Conservation (phyloP, 2,329 filamentous ascomycete genomes). For the Xylaria sp. region DNA sequence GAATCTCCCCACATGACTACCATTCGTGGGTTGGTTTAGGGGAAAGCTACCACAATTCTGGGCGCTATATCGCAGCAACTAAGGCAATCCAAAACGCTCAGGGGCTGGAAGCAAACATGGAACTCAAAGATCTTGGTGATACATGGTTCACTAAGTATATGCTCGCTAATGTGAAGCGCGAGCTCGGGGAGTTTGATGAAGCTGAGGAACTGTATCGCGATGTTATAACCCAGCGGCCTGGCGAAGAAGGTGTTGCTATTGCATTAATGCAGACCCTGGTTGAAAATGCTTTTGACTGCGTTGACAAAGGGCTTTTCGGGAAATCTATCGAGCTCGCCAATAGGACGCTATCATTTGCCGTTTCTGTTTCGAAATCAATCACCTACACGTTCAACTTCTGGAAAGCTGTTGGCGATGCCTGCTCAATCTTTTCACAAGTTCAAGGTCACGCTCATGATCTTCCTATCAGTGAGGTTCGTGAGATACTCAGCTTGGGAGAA, state of each 20-base stretch:
- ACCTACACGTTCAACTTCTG: constrained; percentile 89
- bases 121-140: constrained; percentile 69
- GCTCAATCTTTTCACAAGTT: constrained; percentile 82
- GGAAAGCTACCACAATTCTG: constrained; percentile 97
- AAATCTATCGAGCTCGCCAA: constrained; percentile 78
- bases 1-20: constrained; percentile 87
- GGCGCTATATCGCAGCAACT: constrained; percentile 91
- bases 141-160: constrained; percentile 98
- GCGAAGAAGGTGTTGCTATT: constrained; percentile 87
- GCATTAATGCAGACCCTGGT: constrained; percentile 89
- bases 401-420: constrained; percentile 92
- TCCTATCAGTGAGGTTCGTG: constrained; percentile 66
- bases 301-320: constrained; percentile 88
- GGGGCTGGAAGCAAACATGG: constrained; percentile 71
- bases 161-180: constrained; percentile 92
- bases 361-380: constrained; percentile 68
- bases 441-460: constrained; percentile 74
- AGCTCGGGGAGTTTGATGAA: constrained; percentile 89
- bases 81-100: constrained; percentile 91
- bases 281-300: constrained; percentile 79
- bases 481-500: constrained; percentile 67
- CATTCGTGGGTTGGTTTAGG: constrained; percentile 96
- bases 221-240: constrained; percentile 74
- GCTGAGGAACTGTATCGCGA: constrained; percentile 80
- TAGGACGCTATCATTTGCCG: constrained; percentile 75